phyloP scores from a whole-genome alignment of 2,329 filamentous ascomycete genomes.

The Onygenales sp. region DNA sequence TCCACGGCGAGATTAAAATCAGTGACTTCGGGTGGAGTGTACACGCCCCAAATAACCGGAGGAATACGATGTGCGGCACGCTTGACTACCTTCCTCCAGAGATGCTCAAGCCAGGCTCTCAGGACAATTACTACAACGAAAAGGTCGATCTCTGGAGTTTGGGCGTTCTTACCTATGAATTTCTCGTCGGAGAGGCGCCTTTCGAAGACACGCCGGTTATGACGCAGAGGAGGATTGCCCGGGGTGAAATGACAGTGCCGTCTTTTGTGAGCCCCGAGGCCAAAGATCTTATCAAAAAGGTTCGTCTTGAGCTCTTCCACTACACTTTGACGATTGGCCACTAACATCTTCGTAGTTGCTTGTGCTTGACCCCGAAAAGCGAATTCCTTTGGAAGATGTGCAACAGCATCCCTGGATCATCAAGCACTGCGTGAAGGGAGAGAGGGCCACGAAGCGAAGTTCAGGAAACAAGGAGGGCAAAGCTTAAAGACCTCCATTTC shows the following conservation, averaged over 20 bases:
- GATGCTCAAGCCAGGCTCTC: constrained; percentile 77
- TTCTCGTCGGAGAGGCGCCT: constrained; percentile 87
- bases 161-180: constrained; percentile 92
- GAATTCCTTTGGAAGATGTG: constrained; percentile 81
- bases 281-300: constrained; percentile 82
- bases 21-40: constrained; percentile 98
- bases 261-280: constrained; percentile 85
- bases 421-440: constrained; percentile 70
- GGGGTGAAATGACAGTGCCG: constrained; percentile 87
- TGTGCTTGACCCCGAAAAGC: constrained; percentile 86
- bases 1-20: constrained; percentile 97
- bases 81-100: constrained; percentile 95
- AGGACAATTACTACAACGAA: constrained; percentile 84
- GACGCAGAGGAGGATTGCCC: constrained; percentile 81
- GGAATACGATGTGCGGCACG: constrained; percentile 93
- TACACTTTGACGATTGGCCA: background rate
- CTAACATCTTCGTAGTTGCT: constrained; percentile 53
- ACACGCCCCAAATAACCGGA: constrained; percentile 86
- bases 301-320: constrained; percentile 34
- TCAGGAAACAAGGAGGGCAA: constrained; percentile 22
- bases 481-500: background rate
- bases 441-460: constrained; percentile 34
- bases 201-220: constrained; percentile 94
- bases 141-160: constrained; percentile 96
- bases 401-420: constrained; percentile 91